These are phyloP conservation scores for Volvox carteri DNA, from an alignment of 163 green algal species.

Conservation along the genomic window DNA sequence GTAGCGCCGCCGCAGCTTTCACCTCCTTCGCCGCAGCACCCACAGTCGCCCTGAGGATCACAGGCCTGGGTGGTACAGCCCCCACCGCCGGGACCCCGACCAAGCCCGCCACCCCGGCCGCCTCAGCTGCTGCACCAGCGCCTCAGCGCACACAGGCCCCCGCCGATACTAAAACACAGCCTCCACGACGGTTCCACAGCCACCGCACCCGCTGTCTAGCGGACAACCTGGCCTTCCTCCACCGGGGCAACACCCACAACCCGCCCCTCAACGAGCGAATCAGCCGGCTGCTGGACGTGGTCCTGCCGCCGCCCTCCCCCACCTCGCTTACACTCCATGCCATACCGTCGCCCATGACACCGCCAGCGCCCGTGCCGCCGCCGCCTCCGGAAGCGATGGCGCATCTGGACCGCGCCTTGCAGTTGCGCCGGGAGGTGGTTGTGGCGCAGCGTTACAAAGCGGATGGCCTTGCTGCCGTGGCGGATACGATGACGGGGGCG, in stretches of 20 bases:
- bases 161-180: too few relatives aligned
- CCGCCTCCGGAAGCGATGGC: not conserved
- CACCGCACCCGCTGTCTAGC: slow-evolving; percentile 11
- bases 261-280: slow-evolving; percentile 20
- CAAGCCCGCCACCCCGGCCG: too few relatives aligned
- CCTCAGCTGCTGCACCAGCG: not conserved
- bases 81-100: too few relatives aligned
- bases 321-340: not conserved
- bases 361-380: not conserved
- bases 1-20: slow-evolving; percentile 15
- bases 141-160: too few relatives aligned
- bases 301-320: slow-evolving; percentile 16
- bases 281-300: not conserved
- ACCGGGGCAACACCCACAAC: slow-evolving; percentile 28
- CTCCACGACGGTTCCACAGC: not conserved
- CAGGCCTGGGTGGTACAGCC: not conserved
- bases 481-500: not conserved
- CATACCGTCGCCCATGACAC: slow-evolving; percentile 9
- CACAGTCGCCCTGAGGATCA: not conserved
- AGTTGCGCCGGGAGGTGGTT: not conserved
- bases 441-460: not conserved
- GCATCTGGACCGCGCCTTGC: slow-evolving; percentile 6
- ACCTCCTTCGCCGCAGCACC: slow-evolving; percentile 32
- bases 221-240: not conserved
- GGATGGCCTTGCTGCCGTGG: not conserved